phyloP scores from a whole-genome alignment of 1,284 basidiomycete species.

The Lignosus rhinocerotis region DNA sequence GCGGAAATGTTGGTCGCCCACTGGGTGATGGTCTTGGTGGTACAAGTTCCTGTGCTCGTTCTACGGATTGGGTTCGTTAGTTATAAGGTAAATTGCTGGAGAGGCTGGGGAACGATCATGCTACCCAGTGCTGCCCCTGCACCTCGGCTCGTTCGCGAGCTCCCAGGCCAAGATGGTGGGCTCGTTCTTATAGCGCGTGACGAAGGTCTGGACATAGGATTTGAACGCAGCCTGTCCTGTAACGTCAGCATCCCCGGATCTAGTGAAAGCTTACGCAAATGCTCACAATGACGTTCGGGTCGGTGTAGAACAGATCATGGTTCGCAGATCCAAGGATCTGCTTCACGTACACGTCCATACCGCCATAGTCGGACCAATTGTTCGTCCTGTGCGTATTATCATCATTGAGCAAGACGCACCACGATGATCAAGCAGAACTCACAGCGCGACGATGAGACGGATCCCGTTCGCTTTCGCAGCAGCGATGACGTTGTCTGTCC shows the following conservation, averaged over 20 bases:
- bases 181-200: constrained; percentile 42
- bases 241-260: neutral
- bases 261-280: neutral
- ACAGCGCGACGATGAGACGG: constrained; percentile 59
- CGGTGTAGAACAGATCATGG: constrained; percentile 47
- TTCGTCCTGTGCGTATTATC: constrained; percentile 43
- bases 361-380: constrained; percentile 60
- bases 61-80: constrained; percentile 5
- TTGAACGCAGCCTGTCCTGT: constrained; percentile 37
- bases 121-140: constrained; percentile 36
- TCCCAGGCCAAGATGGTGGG: constrained; percentile 42
- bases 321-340: constrained; percentile 37
- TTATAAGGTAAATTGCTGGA: no score
- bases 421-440: constrained; percentile 19
- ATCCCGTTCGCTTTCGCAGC: constrained; percentile 59
- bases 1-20: constrained; percentile 36
- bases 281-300: constrained; percentile 35
- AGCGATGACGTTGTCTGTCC: constrained; percentile 52
- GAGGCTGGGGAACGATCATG: neutral
- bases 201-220: constrained; percentile 41
- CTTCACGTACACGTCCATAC: constrained; percentile 47
- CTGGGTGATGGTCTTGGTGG: constrained; percentile 31
- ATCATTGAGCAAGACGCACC: neutral
- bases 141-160: constrained; percentile 43
- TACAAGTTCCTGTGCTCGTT: constrained; percentile 33